These are phyloP conservation scores for Tolypocladium nubicola DNA, from an alignment of 2,329 filamentous ascomycete genomes.

Conservation along the genomic window DNA sequence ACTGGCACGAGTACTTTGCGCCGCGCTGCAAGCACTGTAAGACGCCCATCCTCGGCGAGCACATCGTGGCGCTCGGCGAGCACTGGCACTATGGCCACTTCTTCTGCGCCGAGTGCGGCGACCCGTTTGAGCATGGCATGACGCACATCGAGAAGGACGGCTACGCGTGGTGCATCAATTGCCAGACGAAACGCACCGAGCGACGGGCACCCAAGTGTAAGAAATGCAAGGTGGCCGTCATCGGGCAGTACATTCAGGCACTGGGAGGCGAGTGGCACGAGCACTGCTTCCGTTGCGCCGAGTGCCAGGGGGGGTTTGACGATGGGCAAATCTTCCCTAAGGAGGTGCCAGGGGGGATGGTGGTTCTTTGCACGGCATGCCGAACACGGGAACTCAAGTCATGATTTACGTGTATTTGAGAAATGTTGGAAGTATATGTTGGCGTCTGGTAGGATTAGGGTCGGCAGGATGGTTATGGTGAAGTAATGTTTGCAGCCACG, in stretches of 20 bases:
- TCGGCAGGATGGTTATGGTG: neutral
- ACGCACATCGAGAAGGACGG: slow-evolving; percentile 88
- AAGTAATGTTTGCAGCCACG: neutral
- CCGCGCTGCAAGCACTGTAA: slow-evolving; percentile 93
- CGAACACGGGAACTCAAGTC: slow-evolving; percentile 50
- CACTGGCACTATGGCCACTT: slow-evolving; percentile 98
- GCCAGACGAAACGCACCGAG: slow-evolving; percentile 86
- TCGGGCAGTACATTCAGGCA: slow-evolving; percentile 82
- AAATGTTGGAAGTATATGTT: neutral
- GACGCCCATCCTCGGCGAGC: slow-evolving; percentile 91
- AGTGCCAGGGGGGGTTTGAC: slow-evolving; percentile 48
- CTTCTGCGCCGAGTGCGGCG: slow-evolving; percentile 97
- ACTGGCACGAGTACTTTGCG: slow-evolving; percentile 91
- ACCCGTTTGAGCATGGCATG: slow-evolving; percentile 70
- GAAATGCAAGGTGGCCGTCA: slow-evolving; percentile 73
- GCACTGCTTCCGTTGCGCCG: slow-evolving; percentile 74
- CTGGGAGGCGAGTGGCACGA: slow-evolving; percentile 91
- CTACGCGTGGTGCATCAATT: slow-evolving; percentile 91
- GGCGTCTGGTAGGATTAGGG: neutral
- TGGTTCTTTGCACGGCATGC: slow-evolving; percentile 52
- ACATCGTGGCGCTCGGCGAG: slow-evolving; percentile 84
- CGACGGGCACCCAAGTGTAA: slow-evolving; percentile 79
- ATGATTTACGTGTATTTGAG: slow-evolving; percentile 12
- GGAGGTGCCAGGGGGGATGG: slow-evolving; percentile 34
- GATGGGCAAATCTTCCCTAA: slow-evolving; percentile 57